Evolutionary conservation across 108 stramenopile genomes (phyloP), one percentile per base, ranked within the genome.

Genomic region (Schizochytrium sp.): DNA sequence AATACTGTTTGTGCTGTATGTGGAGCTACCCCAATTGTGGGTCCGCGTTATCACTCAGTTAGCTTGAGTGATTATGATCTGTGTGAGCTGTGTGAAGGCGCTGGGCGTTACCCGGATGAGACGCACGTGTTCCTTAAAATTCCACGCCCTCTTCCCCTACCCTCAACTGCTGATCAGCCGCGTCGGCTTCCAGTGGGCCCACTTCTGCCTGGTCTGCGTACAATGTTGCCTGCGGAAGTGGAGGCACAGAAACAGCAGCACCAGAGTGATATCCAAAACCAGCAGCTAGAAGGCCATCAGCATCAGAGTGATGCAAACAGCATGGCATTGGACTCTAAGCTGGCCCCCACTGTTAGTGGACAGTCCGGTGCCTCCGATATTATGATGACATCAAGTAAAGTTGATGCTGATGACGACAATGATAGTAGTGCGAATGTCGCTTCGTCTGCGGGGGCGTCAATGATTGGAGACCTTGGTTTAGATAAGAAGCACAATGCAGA

Each of bases 41-140:
- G 76, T 13, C 28, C 76, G 0, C 76, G 76, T n/a, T 83, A 55
- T 42, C 76, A 83, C 47, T 83, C 50, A 5, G 76, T 83, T 13
- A 83, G n/a, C n/a, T 53, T 83, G n/a, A 55, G 50, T 28, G 76
- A 83, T 42, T 83, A 55, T 83, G 76, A 83, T 40, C 53, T 83
- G n/a, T 83, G 76, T 28, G 76, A 83, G 76, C 13, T 83, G 17
- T 83, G 76, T 28, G 76, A 83, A 55, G 76, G 50, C 15, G 76
- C 76, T 38, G 76, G 40, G 28, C 47, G 76, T 12, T 83, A 83
- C 28, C 76, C 76, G 2, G 76, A 83, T 28, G 28, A 10, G 15
- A 55, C 76, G 0, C 53, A 83, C 28, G 40, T 83, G n/a, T 83
- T 83, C 2, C 76, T 83, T 53, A 83, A 83, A 40, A 83, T 83